Evolutionary conservation across 495 filamentous ascomycete species (phyloP), one percentile per base, ranked within the genome.

Genomic region (Clavariopsis aquatica): DNA sequence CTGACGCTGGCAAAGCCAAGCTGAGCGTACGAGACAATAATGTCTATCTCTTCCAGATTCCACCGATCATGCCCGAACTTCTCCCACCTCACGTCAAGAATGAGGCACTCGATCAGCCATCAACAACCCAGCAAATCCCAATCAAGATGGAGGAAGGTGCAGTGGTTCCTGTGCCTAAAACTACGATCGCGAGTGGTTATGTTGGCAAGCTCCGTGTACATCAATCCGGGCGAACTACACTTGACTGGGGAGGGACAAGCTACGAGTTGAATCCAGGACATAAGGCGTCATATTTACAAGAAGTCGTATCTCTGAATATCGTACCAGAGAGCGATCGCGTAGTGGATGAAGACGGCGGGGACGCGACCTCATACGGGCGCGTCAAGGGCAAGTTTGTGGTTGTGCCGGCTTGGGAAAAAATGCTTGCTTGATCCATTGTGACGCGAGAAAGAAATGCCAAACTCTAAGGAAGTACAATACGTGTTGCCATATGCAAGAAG

Each of bases 31-130:
- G 81, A 49, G 45, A 62, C 36, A 41, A 62, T 31, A 38, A 52
- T 22, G 73, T 86, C 60, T 87, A 85, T 57, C 77, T 88, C 52
- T 87, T 89, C 74, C 86, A 88, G 72, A 79, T 89, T 59, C 86
- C 86, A 20, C 81, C 83, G 13, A 77, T 84, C 17, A 74, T 87
- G 0, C 85, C 86, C 19, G 80, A 82, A 2, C 75, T 88, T 15
- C 47, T 68, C 52, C 58, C 27, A 43, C 52, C 63, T 52, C 41
- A 76, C 23, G 74, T 79, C 23, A 80, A 79, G 23, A 62, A 76
- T n/a, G 74, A 74, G 24, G 56, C 65, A 6, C 26, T 31, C 27
- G 65, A 60, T 13, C 46, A 57, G 41, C 26, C 57, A 26, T 20
- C 49, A 24, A 29, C 24, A 13, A 60, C 52, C 20, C 64, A 73